Conservation (phyloP, 129 eudicot genomes). For the Tagetes patula region DNA sequence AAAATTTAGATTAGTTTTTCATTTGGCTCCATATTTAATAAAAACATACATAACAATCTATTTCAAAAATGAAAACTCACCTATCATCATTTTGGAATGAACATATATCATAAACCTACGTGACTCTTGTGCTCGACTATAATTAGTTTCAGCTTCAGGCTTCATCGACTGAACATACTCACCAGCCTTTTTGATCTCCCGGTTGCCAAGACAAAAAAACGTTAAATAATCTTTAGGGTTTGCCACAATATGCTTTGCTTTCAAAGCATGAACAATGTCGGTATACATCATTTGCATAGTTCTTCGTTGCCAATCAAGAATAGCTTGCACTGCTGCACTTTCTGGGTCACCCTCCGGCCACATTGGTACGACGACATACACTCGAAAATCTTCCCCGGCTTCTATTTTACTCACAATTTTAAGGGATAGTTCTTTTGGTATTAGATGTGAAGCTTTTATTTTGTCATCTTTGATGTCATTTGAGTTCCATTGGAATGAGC, state of each 20-base stretch:
- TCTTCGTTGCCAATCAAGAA: slow-evolving; percentile 77
- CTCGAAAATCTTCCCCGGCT: slow-evolving; percentile 67
- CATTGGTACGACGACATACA: slow-evolving; percentile 78
- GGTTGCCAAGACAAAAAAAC: slow-evolving; percentile 76
- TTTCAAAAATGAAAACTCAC: slow-evolving; percentile 31
- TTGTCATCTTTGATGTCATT: slow-evolving; percentile 58
- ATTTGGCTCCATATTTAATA: no score
- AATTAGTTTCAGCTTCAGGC: slow-evolving; percentile 45
- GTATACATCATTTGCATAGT: slow-evolving; percentile 91
- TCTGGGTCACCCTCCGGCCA: slow-evolving; percentile 94
- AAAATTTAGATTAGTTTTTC: no score
- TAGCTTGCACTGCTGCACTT: slow-evolving; percentile 65
- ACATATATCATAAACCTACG: slow-evolving; percentile 85
- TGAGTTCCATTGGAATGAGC: slow-evolving; percentile 75
- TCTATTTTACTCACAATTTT: slow-evolving; percentile 84
- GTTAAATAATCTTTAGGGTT: slow-evolving; percentile 66
- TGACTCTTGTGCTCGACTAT: slow-evolving; percentile 62
- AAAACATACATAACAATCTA: no score
- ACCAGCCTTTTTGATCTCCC: slow-evolving; percentile 48
- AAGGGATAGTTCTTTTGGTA: slow-evolving; percentile 72
- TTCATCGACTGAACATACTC: slow-evolving; percentile 68
- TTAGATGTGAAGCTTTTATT: slow-evolving; percentile 59
- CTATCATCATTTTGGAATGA: slow-evolving; percentile 88
- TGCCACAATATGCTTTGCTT: slow-evolving; percentile 55
- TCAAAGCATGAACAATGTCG: slow-evolving; percentile 63